These are phyloP conservation scores for Coleophoma cylindrospora DNA, from an alignment of 2,329 filamentous ascomycete genomes.

Conservation along the genomic window DNA sequence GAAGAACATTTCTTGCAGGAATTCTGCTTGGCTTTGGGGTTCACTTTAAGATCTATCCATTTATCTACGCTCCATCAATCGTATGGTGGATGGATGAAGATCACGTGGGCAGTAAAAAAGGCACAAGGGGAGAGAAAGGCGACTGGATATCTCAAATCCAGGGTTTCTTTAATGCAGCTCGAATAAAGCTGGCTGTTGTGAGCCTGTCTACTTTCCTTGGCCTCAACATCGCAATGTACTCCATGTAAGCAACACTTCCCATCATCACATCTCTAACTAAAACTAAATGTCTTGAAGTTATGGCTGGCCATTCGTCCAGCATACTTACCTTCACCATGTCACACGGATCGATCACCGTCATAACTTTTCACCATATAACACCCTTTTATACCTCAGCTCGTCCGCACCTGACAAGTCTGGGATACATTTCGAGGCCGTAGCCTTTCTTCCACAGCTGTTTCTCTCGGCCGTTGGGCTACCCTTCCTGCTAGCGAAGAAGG, in stretches of 20 bases:
- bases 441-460: constrained; percentile 83
- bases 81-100: constrained; percentile 73
- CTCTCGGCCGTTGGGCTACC: constrained; percentile 76
- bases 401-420: constrained; percentile 39
- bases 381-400: constrained; percentile 81
- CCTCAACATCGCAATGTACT: constrained; percentile 77
- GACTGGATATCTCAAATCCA: constrained; percentile 21
- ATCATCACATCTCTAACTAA: constrained; percentile 1
- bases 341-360: constrained; percentile 93
- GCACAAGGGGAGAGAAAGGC: constrained; percentile 12
- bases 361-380: constrained; percentile 97
- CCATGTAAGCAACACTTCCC: constrained; percentile 45
- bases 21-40: constrained; percentile 75
- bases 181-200: constrained; percentile 53
- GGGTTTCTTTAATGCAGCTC: constrained; percentile 45
- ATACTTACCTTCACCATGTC: constrained; percentile 91
- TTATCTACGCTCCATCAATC: constrained; percentile 83
- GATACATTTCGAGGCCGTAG: constrained; percentile 65
- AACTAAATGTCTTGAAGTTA: constrained; percentile 46
- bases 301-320: constrained; percentile 73
- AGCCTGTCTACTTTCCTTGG: constrained; percentile 69
- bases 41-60: constrained; percentile 98
- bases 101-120: constrained; percentile 25
- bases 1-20: constrained; percentile 61
- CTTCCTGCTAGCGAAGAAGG: constrained; percentile 70